Conservation (phyloP, 2,329 filamentous ascomycete species). For the Epichloe gansuensis region DNA sequence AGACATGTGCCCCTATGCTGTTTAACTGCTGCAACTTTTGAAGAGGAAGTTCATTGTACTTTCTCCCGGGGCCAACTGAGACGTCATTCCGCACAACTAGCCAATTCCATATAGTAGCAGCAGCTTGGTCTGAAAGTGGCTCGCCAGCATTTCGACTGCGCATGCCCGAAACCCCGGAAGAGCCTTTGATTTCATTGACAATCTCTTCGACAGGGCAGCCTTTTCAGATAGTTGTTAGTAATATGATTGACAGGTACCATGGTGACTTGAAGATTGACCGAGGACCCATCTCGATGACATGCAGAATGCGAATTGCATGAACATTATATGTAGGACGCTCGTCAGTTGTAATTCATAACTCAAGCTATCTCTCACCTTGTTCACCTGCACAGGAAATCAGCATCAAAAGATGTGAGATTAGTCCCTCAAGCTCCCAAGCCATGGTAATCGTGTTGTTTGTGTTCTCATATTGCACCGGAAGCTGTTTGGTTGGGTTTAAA, state of each 20-base stretch:
- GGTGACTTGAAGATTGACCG: not conserved
- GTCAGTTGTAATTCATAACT: not conserved
- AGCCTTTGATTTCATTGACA: slow-evolving; percentile 19
- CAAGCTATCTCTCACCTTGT: slow-evolving; percentile 19
- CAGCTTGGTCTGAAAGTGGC: slow-evolving; percentile 14
- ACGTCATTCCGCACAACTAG: slow-evolving; percentile 22
- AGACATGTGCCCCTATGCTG: not conserved
- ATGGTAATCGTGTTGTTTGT: slow-evolving; percentile 13
- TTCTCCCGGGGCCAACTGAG: slow-evolving; percentile 21
- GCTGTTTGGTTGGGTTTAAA: not conserved
- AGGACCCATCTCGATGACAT: not conserved
- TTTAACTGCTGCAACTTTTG: slow-evolving; percentile 14
- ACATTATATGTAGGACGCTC: not conserved
- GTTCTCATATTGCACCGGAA: slow-evolving; percentile 14
- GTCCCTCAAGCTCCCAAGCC: slow-evolving; percentile 26
- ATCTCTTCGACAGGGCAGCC: slow-evolving; percentile 22
- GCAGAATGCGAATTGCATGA: not conserved
- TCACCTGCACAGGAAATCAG: slow-evolving; percentile 27
- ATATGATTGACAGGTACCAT: not conserved
- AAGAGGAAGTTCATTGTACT: slow-evolving; percentile 28
- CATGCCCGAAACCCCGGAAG: slow-evolving; percentile 10
- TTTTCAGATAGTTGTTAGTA: slow-evolving; percentile 5
- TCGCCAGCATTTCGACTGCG: slow-evolving; percentile 5
- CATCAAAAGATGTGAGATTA: slow-evolving; percentile 24
- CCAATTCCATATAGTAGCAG: slow-evolving; percentile 25